These are phyloP conservation scores for Phytophthora hybrid DNA, from an alignment of 352 stramenopile genomes.

Conservation along the genomic window DNA sequence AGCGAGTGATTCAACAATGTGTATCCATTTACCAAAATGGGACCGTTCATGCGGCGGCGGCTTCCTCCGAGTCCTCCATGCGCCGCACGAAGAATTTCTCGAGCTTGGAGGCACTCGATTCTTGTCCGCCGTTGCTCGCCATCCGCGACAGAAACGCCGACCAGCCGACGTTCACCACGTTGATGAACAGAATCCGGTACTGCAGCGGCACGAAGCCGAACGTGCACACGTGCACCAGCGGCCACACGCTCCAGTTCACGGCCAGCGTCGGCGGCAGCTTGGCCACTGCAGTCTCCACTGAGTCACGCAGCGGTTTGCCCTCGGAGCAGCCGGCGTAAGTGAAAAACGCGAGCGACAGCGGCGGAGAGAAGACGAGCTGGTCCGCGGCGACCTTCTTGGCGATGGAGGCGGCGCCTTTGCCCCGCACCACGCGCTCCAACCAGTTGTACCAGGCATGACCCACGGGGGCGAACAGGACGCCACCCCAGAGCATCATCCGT, in stretches of 20 bases:
- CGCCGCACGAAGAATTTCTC: constrained; percentile 29
- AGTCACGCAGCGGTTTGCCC: constrained; percentile 32
- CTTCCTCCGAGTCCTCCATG: constrained; percentile 36
- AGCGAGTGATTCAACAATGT: too few species aligned
- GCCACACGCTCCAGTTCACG: constrained; percentile 57
- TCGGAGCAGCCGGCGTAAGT: constrained; percentile 42
- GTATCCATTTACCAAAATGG: background rate
- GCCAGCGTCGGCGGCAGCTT: constrained; percentile 50
- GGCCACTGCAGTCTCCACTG: constrained; percentile 31
- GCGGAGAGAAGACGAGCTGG: constrained; percentile 49
- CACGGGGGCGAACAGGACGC: constrained; percentile 84
- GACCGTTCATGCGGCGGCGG: constrained; percentile 8
- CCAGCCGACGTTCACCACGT: constrained; percentile 54
- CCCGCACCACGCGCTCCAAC: constrained; percentile 66
- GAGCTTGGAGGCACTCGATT: constrained; percentile 18
- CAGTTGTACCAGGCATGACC: constrained; percentile 93
- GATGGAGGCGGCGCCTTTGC: constrained; percentile 29
- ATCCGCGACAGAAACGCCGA: constrained; percentile 56
- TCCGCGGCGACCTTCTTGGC: constrained; percentile 53
- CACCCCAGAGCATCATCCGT: constrained; percentile 88
- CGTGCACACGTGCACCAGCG: constrained; percentile 50
- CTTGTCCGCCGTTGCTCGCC: constrained; percentile 35
- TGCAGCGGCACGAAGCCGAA: constrained; percentile 58
- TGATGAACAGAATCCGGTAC: constrained; percentile 62
- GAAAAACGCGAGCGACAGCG: constrained; percentile 47